A percentile compares a stretch with the other conserved stretches of the same genome.
phyloP scores from a whole-genome alignment of 2,329 filamentous ascomycete genomes.

The Fusarium sp. region DNA sequence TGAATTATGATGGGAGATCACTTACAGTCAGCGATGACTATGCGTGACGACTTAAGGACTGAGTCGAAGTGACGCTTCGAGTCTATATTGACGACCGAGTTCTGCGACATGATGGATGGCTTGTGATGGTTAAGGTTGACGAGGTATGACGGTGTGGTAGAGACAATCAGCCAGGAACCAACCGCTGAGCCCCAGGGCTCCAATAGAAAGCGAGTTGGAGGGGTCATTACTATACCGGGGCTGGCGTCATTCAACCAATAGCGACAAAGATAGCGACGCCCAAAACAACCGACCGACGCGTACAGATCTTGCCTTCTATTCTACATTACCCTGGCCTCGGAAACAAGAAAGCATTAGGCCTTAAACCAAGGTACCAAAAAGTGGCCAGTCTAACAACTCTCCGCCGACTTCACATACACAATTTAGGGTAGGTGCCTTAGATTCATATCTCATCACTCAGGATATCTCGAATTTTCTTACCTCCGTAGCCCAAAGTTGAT shows the following conservation, averaged over 20 bases:
- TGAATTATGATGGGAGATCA: conserved; percentile 31
- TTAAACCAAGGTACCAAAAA: background rate
- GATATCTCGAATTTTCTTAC: background rate
- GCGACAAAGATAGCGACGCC: background rate
- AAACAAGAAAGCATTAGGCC: background rate
- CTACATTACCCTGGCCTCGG: background rate
- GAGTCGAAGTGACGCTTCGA: conserved; percentile 71
- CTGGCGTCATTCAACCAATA: conserved; percentile 35
- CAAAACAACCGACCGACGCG: background rate
- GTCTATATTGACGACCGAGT: conserved; percentile 46
- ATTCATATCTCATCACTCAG: background rate
- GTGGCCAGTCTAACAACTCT: background rate
- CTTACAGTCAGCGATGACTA: conserved; percentile 92
- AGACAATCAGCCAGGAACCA: conserved; percentile 29
- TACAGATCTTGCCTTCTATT: background rate
- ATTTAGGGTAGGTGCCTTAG: background rate
- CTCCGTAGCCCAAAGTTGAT: background rate
- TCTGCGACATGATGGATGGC: conserved; percentile 43
- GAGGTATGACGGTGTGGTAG: conserved; percentile 38
- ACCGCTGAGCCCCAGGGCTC: conserved; percentile 30
- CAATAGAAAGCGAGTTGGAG: conserved; percentile 35
- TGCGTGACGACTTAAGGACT: conserved; percentile 74
- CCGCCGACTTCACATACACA: background rate
- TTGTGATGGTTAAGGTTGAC: conserved; percentile 31
- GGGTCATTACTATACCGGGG: conserved; percentile 45